Evolutionary conservation across 805 yeast species (phyloP).

Genomic region (Saccharomyces paradoxus): DNA sequence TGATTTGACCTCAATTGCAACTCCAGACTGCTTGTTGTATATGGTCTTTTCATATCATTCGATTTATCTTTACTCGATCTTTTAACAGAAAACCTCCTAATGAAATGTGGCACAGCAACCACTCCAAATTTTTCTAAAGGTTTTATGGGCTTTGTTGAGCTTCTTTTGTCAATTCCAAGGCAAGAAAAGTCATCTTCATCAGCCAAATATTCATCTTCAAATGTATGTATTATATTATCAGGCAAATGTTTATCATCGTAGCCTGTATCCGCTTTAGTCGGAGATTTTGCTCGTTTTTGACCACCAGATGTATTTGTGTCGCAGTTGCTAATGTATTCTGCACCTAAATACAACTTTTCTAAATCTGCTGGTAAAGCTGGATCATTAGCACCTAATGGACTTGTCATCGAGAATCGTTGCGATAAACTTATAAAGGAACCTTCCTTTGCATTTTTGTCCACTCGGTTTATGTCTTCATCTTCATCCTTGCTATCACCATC

Average conservation of each 20-base stretch:
- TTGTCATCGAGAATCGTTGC: neutral
- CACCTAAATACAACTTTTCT: constrained; percentile 7
- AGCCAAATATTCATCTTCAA: neutral
- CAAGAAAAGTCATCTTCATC: neutral
- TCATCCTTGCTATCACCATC: neutral
- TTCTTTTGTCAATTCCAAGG: neutral
- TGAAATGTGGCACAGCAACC: constrained; percentile 13
- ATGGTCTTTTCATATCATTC: constrained; percentile 6
- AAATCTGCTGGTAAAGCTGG: constrained; percentile 2
- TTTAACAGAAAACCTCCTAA: constrained; percentile 1
- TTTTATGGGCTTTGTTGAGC: neutral
- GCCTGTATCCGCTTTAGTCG: neutral
- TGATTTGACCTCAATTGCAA: constrained; percentile 10
- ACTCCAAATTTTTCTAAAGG: constrained; percentile 4
- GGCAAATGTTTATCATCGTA: neutral
- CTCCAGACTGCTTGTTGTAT: constrained; percentile 14
- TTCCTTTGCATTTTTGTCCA: neutral
- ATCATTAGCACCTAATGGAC: neutral
- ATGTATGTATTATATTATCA: neutral
- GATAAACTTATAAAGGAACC: neutral
- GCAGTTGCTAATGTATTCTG: constrained; percentile 2
- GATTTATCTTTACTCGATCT: neutral
- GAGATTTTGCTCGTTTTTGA: neutral
- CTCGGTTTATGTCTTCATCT: neutral
- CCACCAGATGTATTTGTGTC: neutral